Percentiles rank a stretch among this genome's conserved stretches.
These are phyloP conservation scores for Choanephora cucurbitarum DNA, from an alignment of 371 early-diverging fungal genomes.

Conservation along the genomic window DNA sequence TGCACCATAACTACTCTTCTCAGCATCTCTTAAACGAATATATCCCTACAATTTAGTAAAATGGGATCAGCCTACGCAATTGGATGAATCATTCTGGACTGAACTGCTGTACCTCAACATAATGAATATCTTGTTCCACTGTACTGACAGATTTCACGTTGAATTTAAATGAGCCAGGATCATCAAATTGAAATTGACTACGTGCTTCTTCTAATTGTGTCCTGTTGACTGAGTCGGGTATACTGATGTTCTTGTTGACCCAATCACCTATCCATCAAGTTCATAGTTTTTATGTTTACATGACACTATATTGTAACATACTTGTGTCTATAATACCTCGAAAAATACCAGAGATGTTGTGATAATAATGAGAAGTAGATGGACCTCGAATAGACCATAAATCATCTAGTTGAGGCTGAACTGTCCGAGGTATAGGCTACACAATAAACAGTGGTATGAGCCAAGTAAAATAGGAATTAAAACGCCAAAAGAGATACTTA, in stretches of 20 bases:
- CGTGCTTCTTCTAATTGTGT: slow-evolving; percentile 39
- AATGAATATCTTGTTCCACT: slow-evolving; percentile 50
- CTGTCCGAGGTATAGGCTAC: slow-evolving; percentile 46
- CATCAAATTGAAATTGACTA: slow-evolving; percentile 35
- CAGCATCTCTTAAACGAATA: slow-evolving; percentile 54
- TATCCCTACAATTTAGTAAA: too few relatives aligned
- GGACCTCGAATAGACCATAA: slow-evolving; percentile 30
- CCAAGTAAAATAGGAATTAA: not conserved
- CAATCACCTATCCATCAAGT: slow-evolving; percentile 43
- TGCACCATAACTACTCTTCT: slow-evolving; percentile 56
- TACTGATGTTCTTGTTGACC: slow-evolving; percentile 35
- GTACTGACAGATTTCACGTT: slow-evolving; percentile 52
- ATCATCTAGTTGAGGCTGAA: slow-evolving; percentile 35
- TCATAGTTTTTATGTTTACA: slow-evolving; percentile 1
- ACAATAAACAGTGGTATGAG: not conserved
- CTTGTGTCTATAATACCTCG: slow-evolving; percentile 40
- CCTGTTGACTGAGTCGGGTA: slow-evolving; percentile 27
- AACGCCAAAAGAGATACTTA: slow-evolving; percentile 15
- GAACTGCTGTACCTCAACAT: slow-evolving; percentile 55
- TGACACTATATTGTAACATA: slow-evolving; percentile 5
- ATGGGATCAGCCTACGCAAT: too few relatives aligned
- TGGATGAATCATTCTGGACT: too few relatives aligned
- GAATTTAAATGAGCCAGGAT: slow-evolving; percentile 45
- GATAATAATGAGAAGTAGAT: slow-evolving; percentile 51
- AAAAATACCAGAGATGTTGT: slow-evolving; percentile 66